phyloP scores from a whole-genome alignment of 495 filamentous ascomycete genomes.

The Penicillium psychrofluorescens region DNA sequence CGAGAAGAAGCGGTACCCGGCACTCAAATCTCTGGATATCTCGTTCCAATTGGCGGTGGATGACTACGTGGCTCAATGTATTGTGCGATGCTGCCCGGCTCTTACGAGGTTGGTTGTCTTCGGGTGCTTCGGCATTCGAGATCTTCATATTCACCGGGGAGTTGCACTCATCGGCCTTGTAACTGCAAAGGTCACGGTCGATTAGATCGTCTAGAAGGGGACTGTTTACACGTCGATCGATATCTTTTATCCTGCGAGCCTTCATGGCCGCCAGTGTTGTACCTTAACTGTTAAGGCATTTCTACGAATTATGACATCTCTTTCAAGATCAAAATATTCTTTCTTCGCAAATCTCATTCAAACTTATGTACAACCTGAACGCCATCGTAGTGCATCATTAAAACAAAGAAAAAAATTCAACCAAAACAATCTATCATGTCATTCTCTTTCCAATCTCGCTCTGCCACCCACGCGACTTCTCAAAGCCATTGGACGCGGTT shows the following conservation, averaged over 20 bases:
- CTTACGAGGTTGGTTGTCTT: conserved; percentile 71
- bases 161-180: conserved; percentile 64
- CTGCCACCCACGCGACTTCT: conserved; percentile 73
- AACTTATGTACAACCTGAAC: not conserved
- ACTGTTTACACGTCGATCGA: not conserved
- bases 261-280: too few relatives aligned
- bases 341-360: conserved; percentile 1
- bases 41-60: conserved; percentile 71
- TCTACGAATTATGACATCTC: not conserved
- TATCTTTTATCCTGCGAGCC: too few relatives aligned
- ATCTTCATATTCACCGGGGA: conserved; percentile 61
- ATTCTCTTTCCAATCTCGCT: conserved; percentile 93
- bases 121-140: conserved; percentile 70
- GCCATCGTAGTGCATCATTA: conserved; percentile 1
- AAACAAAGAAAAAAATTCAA: not conserved
- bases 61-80: conserved; percentile 62
- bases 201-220: conserved; percentile 30
- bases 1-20: conserved; percentile 50
- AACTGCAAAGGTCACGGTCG: conserved; percentile 35
- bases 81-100: conserved; percentile 68
- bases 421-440: conserved; percentile 23
- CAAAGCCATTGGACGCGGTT: conserved; percentile 80
- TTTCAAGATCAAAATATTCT: not conserved
- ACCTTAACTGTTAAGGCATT: not conserved
- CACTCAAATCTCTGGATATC: conserved; percentile 63